phyloP scores from a whole-genome alignment of 2,329 filamentous ascomycete genomes.

The Verticillium dahliae region DNA sequence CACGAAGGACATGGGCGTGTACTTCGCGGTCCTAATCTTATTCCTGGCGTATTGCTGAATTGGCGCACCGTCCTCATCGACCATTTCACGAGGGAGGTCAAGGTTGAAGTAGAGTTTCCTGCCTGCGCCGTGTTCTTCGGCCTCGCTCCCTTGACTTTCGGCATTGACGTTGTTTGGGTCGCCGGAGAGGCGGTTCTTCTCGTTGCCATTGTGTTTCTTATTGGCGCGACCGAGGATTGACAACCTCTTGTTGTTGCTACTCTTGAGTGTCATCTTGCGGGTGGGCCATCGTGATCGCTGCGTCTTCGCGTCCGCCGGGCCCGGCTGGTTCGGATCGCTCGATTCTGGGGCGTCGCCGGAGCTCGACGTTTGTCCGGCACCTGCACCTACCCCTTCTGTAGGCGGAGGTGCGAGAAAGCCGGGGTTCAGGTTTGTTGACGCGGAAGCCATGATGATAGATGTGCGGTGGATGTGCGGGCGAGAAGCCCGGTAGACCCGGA shows the following conservation, averaged over 20 bases:
- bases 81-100: slow-evolving; percentile 65
- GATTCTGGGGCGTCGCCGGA: neutral
- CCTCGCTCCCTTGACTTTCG: slow-evolving; percentile 27
- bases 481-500: slow-evolving; percentile 29
- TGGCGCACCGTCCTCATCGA: slow-evolving; percentile 77
- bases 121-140: slow-evolving; percentile 32
- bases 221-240: slow-evolving; percentile 75
- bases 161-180: slow-evolving; percentile 11
- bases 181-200: slow-evolving; percentile 58
- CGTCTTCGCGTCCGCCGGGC: slow-evolving; percentile 47
- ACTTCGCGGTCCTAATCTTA: slow-evolving; percentile 97
- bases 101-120: slow-evolving; percentile 79
- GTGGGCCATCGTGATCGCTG: slow-evolving; percentile 94
- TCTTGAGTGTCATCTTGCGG: slow-evolving; percentile 72
- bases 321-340: neutral
- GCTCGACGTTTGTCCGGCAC: slow-evolving; percentile 26
- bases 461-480: slow-evolving; percentile 14
- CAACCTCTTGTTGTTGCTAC: slow-evolving; percentile 70
- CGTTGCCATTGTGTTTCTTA: slow-evolving; percentile 53
- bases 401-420: slow-evolving; percentile 6
- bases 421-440: neutral
- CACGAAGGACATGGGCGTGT: slow-evolving; percentile 89
- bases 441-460: slow-evolving; percentile 14
- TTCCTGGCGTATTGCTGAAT: slow-evolving; percentile 70
- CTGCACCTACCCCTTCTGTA: slow-evolving; percentile 10